A percentile compares a stretch with the other conserved stretches of the same genome.
These are phyloP conservation scores for Suillus subalutaceus DNA, from an alignment of 768 basidiomycete genomes.

Conservation along the genomic window DNA sequence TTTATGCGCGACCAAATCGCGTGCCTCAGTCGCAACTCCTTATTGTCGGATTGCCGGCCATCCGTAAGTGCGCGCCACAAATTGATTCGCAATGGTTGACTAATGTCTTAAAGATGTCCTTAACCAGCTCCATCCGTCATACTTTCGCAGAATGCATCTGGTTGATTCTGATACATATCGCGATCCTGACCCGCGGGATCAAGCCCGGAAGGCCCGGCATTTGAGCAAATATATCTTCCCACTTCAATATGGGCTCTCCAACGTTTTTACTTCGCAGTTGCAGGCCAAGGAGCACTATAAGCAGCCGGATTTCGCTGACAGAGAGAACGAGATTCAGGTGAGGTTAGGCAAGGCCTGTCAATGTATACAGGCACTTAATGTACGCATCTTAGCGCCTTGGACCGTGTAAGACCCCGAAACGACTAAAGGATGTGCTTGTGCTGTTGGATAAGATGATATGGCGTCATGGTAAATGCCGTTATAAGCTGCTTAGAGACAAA, in stretches of 20 bases:
- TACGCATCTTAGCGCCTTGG: conserved; percentile 39
- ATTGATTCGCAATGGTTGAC: neutral
- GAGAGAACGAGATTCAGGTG: conserved; percentile 75
- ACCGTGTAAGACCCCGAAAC: conserved; percentile 69
- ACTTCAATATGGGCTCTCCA: conserved; percentile 69
- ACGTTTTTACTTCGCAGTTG: conserved; percentile 47
- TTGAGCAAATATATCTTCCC: conserved; percentile 87
- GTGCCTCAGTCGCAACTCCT: conserved; percentile 53
- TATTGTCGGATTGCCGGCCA: conserved; percentile 65
- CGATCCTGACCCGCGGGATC: conserved; percentile 50
- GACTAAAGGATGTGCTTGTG: conserved; percentile 58
- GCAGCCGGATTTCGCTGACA: conserved; percentile 57
- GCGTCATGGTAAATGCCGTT: conserved; percentile 71
- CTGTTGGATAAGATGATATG: conserved; percentile 64
- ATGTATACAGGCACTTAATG: conserved; percentile 2
- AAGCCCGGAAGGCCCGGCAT: conserved; percentile 56
- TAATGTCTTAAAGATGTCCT: conserved; percentile 55
- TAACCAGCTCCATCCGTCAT: conserved; percentile 55
- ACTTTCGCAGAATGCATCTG: conserved; percentile 28
- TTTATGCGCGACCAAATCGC: conserved; percentile 65
- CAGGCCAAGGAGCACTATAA: conserved; percentile 31
- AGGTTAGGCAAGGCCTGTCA: neutral
- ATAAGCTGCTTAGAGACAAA: conserved; percentile 61
- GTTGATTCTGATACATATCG: conserved; percentile 31
- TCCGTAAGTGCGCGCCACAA: conserved; percentile 49